These are phyloP conservation scores for Aspergillus panamensis DNA, from an alignment of 495 filamentous ascomycete genomes.

Conservation along the genomic window DNA sequence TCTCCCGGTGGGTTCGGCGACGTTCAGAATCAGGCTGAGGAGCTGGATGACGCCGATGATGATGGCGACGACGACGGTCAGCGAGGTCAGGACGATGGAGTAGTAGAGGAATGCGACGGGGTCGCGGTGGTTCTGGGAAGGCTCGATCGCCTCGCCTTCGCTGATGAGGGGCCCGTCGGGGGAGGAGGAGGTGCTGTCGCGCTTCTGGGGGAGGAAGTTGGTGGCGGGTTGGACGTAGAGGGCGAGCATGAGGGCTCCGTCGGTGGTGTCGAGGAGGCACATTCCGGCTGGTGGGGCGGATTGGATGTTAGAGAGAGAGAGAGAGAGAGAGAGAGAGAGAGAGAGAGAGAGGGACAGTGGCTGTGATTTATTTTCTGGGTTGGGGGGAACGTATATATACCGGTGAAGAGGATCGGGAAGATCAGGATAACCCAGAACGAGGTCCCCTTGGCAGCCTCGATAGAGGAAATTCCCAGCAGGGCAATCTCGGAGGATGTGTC, in stretches of 20 bases:
- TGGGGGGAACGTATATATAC: slow-evolving; percentile 50
- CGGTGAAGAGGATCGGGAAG: slow-evolving; percentile 86
- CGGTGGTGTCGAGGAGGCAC: slow-evolving; percentile 85
- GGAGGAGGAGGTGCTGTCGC: slow-evolving; percentile 20
- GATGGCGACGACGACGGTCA: slow-evolving; percentile 84
- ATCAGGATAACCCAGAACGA: slow-evolving; percentile 93
- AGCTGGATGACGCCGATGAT: slow-evolving; percentile 85
- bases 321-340: no score
- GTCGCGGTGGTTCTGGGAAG: slow-evolving; percentile 54
- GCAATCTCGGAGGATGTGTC: slow-evolving; percentile 96
- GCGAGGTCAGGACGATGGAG: slow-evolving; percentile 79
- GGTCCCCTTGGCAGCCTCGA: slow-evolving; percentile 80
- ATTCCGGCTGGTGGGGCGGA: slow-evolving; percentile 86
- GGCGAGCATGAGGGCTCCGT: slow-evolving; percentile 93
- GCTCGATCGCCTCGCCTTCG: slow-evolving; percentile 24
- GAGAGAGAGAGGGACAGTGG: not conserved
- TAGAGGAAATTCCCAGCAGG: slow-evolving; percentile 80
- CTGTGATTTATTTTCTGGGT: not conserved
- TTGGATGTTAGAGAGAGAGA: no score
- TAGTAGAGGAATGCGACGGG: slow-evolving; percentile 88
- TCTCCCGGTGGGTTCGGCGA: slow-evolving; percentile 63
- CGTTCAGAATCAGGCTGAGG: slow-evolving; percentile 68
- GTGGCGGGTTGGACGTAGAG: slow-evolving; percentile 69
- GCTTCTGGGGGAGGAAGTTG: slow-evolving; percentile 42
- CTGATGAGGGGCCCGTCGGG: slow-evolving; percentile 16